Conservation (phyloP, 306 rosid species). For the Rosa chinensis region DNA sequence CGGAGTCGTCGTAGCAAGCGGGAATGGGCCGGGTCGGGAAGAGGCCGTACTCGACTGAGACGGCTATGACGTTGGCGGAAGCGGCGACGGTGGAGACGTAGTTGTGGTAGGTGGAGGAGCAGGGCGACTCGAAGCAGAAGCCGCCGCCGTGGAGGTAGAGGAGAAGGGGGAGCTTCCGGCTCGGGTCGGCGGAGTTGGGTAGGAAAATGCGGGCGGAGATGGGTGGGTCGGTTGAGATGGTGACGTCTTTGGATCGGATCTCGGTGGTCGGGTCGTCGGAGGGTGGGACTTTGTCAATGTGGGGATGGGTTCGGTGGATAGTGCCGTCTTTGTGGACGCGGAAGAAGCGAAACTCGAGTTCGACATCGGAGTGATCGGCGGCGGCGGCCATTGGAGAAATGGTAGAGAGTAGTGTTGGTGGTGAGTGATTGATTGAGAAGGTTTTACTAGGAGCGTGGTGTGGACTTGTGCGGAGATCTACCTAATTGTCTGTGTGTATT, state of each 20-base stretch:
- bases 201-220: slow-evolving; percentile 38
- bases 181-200: slow-evolving; percentile 5
- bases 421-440: not conserved
- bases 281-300: not conserved
- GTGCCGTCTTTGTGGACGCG: slow-evolving; percentile 20
- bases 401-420: not conserved
- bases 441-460: not conserved
- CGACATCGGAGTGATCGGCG: not conserved
- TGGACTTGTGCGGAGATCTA: not conserved
- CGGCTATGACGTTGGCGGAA: slow-evolving; percentile 27
- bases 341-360: slow-evolving; percentile 10
- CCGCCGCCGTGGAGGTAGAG: slow-evolving; percentile 46
- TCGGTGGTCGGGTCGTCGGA: slow-evolving; percentile 23
- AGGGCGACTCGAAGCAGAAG: slow-evolving; percentile 38
- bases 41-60: slow-evolving; percentile 42
- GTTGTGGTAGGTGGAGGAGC: slow-evolving; percentile 22
- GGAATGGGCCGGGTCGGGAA: slow-evolving; percentile 36
- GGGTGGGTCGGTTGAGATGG: slow-evolving; percentile 23
- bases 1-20: slow-evolving; percentile 40
- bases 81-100: slow-evolving; percentile 20
- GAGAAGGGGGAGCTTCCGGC: slow-evolving; percentile 21
- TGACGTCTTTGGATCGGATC: slow-evolving; percentile 31
- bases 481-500: not conserved
- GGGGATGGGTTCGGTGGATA: slow-evolving; percentile 1
- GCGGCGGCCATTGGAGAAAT: not conserved